Percentiles rank a stretch among this genome's conserved stretches.
Evolutionary conservation across 345 rosid species (phyloP).

Genomic region (Boechera retrofracta): DNA sequence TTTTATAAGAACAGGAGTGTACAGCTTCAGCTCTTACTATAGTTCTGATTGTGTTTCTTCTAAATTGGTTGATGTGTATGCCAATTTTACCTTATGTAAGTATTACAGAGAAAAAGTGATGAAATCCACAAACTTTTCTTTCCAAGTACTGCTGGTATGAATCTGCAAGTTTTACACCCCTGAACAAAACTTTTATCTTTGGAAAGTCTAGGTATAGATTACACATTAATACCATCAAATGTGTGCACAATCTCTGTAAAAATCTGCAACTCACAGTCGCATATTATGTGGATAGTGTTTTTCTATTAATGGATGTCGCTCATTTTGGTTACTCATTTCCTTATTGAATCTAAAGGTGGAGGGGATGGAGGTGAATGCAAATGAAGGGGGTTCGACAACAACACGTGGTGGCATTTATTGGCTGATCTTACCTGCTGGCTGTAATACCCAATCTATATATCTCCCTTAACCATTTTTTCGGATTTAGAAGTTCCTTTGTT

Average conservation of each 20-base stretch:
- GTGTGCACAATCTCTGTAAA: not conserved
- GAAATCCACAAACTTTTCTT: not conserved
- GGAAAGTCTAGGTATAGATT: not conserved
- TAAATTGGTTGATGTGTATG: not conserved
- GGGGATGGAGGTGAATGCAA: constrained; percentile 91
- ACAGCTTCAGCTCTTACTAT: constrained; percentile 13
- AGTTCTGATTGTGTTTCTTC: not conserved
- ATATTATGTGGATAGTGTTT: constrained; percentile 1
- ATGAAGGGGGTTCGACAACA: constrained; percentile 94
- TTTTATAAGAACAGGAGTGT: not conserved
- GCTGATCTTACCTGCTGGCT: constrained; percentile 98
- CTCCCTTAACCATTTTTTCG: not conserved
- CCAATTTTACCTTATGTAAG: not conserved
- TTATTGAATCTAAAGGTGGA: constrained; percentile 66
- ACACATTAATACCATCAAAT: constrained; percentile 6
- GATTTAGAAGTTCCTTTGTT: not conserved
- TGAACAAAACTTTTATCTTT: not conserved
- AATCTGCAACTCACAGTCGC: not conserved
- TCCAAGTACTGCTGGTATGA: constrained; percentile 1
- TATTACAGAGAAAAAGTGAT: not conserved
- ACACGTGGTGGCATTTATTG: constrained; percentile 96
- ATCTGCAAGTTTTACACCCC: not conserved
- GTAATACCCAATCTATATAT: constrained; percentile 53
- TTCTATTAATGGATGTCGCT: not conserved
- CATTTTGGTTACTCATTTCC: not conserved